phyloP scores from a whole-genome alignment of 352 stramenopile species.

The Lagenidium sp. region DNA sequence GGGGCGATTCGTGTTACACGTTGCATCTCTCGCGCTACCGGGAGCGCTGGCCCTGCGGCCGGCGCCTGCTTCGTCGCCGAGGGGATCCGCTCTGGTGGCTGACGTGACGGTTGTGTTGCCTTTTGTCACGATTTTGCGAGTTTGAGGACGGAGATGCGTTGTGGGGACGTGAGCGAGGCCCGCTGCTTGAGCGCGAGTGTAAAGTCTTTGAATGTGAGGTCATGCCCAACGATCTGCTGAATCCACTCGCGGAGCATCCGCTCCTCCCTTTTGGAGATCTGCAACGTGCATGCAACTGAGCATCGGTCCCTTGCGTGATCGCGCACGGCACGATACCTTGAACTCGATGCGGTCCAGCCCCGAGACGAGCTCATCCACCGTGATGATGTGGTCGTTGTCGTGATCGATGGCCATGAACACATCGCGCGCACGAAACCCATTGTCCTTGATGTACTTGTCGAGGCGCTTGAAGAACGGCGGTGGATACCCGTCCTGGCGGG shows the following conservation, averaged over 20 bases:
- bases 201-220: constrained; percentile 52
- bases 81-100: constrained; percentile 9
- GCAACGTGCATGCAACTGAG: neutral
- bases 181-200: constrained; percentile 44
- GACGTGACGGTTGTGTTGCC: neutral
- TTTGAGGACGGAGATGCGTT: constrained; percentile 31
- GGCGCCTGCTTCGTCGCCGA: constrained; percentile 3
- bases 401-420: constrained; percentile 39
- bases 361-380: constrained; percentile 31
- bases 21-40: constrained; percentile 11
- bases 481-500: constrained; percentile 27
- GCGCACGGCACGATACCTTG: constrained; percentile 6
- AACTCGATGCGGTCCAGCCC: constrained; percentile 43
- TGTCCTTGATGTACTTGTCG: constrained; percentile 37
- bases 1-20: constrained; percentile 1
- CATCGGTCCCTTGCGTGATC: neutral
- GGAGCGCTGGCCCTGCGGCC: constrained; percentile 10
- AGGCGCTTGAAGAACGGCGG: constrained; percentile 40
- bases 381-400: constrained; percentile 25
- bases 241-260: constrained; percentile 34
- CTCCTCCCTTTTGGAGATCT: constrained; percentile 36
- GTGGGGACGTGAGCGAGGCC: constrained; percentile 32
- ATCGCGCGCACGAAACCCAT: constrained; percentile 34
- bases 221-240: constrained; percentile 30
- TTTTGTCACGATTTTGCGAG: constrained; percentile 2